These are phyloP conservation scores for Crassisporium funariophilum DNA, from an alignment of 768 basidiomycete genomes.

Conservation along the genomic window DNA sequence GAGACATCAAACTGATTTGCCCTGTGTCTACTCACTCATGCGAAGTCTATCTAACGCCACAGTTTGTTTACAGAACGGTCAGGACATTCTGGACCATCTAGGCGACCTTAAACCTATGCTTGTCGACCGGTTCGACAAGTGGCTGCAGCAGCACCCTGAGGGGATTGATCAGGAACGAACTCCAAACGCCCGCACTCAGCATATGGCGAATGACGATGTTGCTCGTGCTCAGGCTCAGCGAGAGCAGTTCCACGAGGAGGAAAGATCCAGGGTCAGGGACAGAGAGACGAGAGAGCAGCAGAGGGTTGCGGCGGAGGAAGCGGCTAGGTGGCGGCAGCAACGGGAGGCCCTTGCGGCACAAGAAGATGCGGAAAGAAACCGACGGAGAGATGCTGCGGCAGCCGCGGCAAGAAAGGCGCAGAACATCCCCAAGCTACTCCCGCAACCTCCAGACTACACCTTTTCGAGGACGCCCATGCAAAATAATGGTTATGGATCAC, in stretches of 20 bases:
- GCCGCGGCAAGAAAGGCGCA: slow-evolving; percentile 21
- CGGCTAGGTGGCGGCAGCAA: slow-evolving; percentile 39
- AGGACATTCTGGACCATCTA: slow-evolving; percentile 70
- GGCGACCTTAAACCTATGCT: slow-evolving; percentile 65
- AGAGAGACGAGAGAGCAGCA: slow-evolving; percentile 24
- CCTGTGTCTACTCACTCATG: not conserved
- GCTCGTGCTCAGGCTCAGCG: slow-evolving; percentile 17
- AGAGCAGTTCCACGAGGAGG: slow-evolving; percentile 18
- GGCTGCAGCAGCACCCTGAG: slow-evolving; percentile 49
- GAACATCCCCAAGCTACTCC: slow-evolving; percentile 7
- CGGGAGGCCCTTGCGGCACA: slow-evolving; percentile 28
- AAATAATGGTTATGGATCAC: slow-evolving; percentile 27
- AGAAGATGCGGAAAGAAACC: slow-evolving; percentile 37
- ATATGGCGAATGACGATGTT: slow-evolving; percentile 22
- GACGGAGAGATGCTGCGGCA: slow-evolving; percentile 25
- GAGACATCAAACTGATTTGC: not conserved
- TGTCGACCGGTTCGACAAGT: slow-evolving; percentile 64
- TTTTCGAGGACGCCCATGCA: slow-evolving; percentile 31
- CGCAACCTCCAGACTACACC: slow-evolving; percentile 27
- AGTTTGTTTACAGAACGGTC: slow-evolving; percentile 57
- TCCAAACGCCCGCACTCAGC: slow-evolving; percentile 26
- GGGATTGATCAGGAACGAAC: slow-evolving; percentile 28
- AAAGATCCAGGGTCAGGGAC: slow-evolving; percentile 33
- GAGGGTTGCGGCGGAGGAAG: slow-evolving; percentile 34
- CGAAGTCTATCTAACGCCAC: not conserved